phyloP scores from a whole-genome alignment of 768 basidiomycete species.

The Boletus rubescentipes region DNA sequence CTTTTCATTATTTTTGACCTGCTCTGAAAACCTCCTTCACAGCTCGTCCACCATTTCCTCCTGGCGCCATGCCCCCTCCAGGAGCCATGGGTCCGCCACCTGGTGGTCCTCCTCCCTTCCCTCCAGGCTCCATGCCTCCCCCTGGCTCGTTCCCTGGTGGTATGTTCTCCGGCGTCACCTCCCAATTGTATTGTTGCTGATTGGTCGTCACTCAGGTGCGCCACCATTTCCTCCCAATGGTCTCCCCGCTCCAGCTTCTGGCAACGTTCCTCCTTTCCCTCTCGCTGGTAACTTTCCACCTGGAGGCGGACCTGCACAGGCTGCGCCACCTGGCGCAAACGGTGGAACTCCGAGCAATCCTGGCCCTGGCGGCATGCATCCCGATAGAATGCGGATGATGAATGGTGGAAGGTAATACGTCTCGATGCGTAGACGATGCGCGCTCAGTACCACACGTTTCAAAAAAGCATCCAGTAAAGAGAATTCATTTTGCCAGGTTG shows the following conservation, averaged over 20 bases:
- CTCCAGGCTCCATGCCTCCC: slow-evolving; percentile 54
- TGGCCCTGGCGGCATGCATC: slow-evolving; percentile 75
- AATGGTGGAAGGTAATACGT: slow-evolving; percentile 28
- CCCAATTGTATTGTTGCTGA: neutral
- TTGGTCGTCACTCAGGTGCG: slow-evolving; percentile 26
- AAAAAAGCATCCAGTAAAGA: neutral
- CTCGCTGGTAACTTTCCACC: slow-evolving; percentile 35
- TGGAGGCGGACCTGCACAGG: slow-evolving; percentile 42
- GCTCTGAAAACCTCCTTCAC: slow-evolving; percentile 9
- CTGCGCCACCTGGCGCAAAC: slow-evolving; percentile 39
- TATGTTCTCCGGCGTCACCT: slow-evolving; percentile 31
- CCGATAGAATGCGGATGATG: slow-evolving; percentile 84
- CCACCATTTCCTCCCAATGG: slow-evolving; percentile 55
- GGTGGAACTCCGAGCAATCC: slow-evolving; percentile 32
- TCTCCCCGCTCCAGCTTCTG: slow-evolving; percentile 32
- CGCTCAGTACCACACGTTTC: neutral
- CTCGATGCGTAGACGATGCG: neutral
- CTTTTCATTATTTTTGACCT: neutral
- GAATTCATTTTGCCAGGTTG: neutral
- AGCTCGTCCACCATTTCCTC: slow-evolving; percentile 74
- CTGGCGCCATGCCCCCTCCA: slow-evolving; percentile 48
- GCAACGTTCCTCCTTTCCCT: slow-evolving; percentile 32
- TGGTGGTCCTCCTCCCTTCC: slow-evolving; percentile 72
- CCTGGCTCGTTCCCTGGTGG: slow-evolving; percentile 51
- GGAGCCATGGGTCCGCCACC: slow-evolving; percentile 53